Base-by-base conservation (phyloP, 2,329 filamentous ascomycete species). In the Calonectria henricotiae region DNA sequence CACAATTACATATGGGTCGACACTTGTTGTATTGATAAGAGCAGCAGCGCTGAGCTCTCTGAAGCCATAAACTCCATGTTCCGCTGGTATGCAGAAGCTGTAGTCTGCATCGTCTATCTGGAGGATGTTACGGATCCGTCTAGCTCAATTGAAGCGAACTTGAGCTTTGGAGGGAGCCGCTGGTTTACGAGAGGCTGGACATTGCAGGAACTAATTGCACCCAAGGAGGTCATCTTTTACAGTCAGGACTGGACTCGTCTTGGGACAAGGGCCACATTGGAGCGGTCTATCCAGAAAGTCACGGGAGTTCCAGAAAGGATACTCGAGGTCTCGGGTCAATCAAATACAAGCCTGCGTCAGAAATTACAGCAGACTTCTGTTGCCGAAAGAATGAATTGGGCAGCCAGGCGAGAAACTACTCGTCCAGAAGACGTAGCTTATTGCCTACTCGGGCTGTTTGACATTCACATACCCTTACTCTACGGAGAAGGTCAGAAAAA, bases 61-160 rank as follows among this genome's bases (percentile, higher is more conserved):
- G 78, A 79, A 23, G 78, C 77, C 30, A 79, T 79, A 68, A 79
- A 79, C 46, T 81, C 79, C 62, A 81, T 81, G 79, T 81, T 79
- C 60, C 73, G 76, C 5, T 81, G 79, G 79, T 81, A 81, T 47
- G 74, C 75, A 5, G 68, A 75, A 17, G 75, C 79, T 1, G 41
- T 44, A 2, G 66, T 78, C 9, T 80, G 79, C 61, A 73, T 79
- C 27, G 76, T 76, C 4, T 79, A 73, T 39, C 68, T 80, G 5
- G 69, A 73, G 5, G 77, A 79, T 27, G 75, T 79, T 4, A 20
- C 35, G 8, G 11, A 35, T 11, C 23, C 27, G 1, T 61, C 64
- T 4, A 73, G 68, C 4, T 37, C 64, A 11, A 46, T 62, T 4
- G 70, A 54, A 17, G 44, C 32, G 2, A 65, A 20, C n/a, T 61